Evolutionary conservation across 2,329 filamentous ascomycete genomes (phyloP).

Genomic region (Fusarium acutatum): DNA sequence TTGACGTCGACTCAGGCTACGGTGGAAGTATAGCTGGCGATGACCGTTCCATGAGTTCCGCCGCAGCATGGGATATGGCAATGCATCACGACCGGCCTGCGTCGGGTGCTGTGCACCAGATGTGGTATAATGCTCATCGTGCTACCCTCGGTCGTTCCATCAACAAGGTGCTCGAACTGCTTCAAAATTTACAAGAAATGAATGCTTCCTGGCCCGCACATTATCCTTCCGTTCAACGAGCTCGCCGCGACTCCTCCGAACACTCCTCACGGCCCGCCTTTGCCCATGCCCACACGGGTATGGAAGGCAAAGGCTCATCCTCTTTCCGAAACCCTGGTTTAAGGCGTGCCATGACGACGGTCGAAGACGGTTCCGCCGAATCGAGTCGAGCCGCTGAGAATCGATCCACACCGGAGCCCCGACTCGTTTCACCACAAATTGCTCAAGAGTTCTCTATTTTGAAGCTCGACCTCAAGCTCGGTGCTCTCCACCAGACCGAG

Average conservation of each 20-base stretch:
- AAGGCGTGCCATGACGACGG: slow-evolving; percentile 76
- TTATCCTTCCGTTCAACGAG: slow-evolving; percentile 84
- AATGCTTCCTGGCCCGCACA: slow-evolving; percentile 94
- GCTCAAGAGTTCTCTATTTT: slow-evolving; percentile 95
- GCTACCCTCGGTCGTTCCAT: slow-evolving; percentile 88
- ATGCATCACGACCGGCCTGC: slow-evolving; percentile 59
- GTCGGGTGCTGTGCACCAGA: slow-evolving; percentile 87
- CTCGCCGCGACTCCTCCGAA: slow-evolving; percentile 55
- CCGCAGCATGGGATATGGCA: slow-evolving; percentile 56
- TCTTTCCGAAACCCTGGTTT: slow-evolving; percentile 59
- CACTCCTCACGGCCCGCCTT: slow-evolving; percentile 68
- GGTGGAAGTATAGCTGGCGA: slow-evolving; percentile 80
- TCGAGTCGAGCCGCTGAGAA: slow-evolving; percentile 76
- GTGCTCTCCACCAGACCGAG: slow-evolving; percentile 84
- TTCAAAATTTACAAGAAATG: slow-evolving; percentile 86
- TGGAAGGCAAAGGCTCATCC: slow-evolving; percentile 56
- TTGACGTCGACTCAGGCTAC: slow-evolving; percentile 92
- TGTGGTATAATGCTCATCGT: slow-evolving; percentile 94
- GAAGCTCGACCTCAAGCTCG: slow-evolving; percentile 93
- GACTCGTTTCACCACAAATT: slow-evolving; percentile 89
- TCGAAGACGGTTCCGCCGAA: slow-evolving; percentile 67
- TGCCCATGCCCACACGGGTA: slow-evolving; percentile 69
- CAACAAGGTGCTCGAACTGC: slow-evolving; percentile 81
- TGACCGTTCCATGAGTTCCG: slow-evolving; percentile 58
- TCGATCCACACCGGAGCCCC: slow-evolving; percentile 72